Percentiles rank a stretch among this genome's conserved stretches.
Evolutionary conservation across 805 yeast species (phyloP).

Genomic region (Nakazawaea molendinolei): DNA sequence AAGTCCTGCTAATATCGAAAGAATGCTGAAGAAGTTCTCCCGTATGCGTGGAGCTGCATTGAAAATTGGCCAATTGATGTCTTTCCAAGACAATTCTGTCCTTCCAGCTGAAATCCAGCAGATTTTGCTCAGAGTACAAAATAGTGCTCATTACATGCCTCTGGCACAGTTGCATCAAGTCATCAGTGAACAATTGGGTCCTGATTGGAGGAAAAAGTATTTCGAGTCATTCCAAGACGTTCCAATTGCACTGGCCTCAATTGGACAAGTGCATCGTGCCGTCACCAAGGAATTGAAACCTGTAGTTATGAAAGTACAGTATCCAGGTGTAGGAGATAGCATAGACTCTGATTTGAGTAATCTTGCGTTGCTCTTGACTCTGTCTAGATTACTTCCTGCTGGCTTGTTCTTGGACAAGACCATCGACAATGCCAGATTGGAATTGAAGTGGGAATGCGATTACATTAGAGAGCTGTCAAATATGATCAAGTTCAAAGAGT

Average conservation of each 20-base stretch:
- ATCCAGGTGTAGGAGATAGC: constrained; percentile 92
- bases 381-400: constrained; percentile 80
- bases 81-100: constrained; percentile 85
- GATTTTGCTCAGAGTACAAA: constrained; percentile 79
- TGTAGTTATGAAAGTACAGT: constrained; percentile 93
- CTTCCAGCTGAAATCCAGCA: constrained; percentile 81
- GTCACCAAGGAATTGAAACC: constrained; percentile 55
- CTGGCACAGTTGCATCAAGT: constrained; percentile 77
- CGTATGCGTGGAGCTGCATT: constrained; percentile 99
- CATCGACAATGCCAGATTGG: constrained; percentile 86
- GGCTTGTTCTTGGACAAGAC: constrained; percentile 91
- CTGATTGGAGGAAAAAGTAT: constrained; percentile 60
- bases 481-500: constrained; percentile 57
- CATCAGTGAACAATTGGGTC: constrained; percentile 68
- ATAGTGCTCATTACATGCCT: constrained; percentile 96
- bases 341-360: constrained; percentile 93
- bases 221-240: constrained; percentile 75
- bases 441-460: constrained; percentile 97
- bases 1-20: constrained; percentile 77
- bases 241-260: constrained; percentile 96
- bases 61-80: constrained; percentile 93
- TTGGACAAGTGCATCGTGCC: constrained; percentile 94
- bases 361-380: constrained; percentile 72
- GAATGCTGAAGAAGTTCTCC: constrained; percentile 81
- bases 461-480: constrained; percentile 83